phyloP scores from a whole-genome alignment of 2,329 filamentous ascomycete species.

The Celoporthe dispersa region DNA sequence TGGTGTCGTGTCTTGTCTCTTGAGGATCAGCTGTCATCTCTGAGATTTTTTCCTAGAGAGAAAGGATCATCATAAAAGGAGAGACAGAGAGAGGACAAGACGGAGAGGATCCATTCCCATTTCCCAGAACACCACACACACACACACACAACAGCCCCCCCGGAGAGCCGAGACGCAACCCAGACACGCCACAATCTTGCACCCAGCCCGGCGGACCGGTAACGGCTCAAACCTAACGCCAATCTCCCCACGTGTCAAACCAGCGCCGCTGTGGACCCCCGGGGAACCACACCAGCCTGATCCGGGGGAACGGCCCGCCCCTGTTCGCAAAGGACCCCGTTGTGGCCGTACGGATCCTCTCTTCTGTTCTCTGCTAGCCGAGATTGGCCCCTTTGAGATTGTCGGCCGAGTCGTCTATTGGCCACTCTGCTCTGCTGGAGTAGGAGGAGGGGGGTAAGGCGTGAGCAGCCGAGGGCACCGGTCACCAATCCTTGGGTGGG shows the following conservation, averaged over 20 bases:
- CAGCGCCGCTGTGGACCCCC: conserved; percentile 9
- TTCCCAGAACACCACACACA: neutral
- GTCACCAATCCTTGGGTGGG: conserved; percentile 4
- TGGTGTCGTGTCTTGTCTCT: neutral
- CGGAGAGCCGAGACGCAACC: neutral
- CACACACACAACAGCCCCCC: neutral
- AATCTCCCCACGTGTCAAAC: conserved; percentile 13
- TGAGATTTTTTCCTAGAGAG: neutral
- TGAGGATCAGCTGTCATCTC: neutral
- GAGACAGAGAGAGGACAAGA: neutral
- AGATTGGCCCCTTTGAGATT: conserved; percentile 14
- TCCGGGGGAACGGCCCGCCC: conserved; percentile 7
- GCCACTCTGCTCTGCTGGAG: neutral
- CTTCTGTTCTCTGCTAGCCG: neutral
- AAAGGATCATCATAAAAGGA: neutral
- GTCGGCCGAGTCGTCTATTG: conserved; percentile 10
- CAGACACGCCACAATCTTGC: conserved; percentile 1
- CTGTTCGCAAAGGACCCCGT: conserved; percentile 7
- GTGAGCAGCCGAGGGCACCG: conserved; percentile 2
- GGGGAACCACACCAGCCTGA: conserved; percentile 15
- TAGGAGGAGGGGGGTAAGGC: neutral
- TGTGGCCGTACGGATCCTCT: conserved; percentile 2
- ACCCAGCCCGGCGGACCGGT: conserved; percentile 15
- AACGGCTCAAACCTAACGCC: neutral
- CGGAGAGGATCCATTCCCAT: neutral